Conservation (phyloP, 208 protist genomes). For the Wallacemonas rigidus region DNA sequence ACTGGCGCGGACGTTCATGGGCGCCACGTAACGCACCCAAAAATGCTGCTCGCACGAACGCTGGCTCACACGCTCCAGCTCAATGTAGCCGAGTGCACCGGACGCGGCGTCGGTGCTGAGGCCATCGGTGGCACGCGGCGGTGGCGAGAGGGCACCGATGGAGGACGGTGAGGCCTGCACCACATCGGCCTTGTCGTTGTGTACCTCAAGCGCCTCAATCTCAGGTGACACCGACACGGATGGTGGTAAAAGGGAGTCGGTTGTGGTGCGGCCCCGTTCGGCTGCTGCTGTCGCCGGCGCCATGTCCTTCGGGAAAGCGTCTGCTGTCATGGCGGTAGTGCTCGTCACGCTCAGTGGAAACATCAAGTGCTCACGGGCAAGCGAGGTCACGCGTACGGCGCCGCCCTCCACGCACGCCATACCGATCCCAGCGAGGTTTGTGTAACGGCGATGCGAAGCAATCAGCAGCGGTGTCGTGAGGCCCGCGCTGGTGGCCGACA, state of each 20-base stretch:
- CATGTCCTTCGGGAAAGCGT: no score
- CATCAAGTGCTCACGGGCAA: constrained; percentile 33
- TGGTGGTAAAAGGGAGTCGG: not conserved
- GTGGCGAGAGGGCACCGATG: not conserved
- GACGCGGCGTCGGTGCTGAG: not conserved
- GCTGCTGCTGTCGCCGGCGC: not conserved
- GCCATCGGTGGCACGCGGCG: not conserved
- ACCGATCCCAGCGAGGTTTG: constrained; percentile 57
- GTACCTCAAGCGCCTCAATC: not conserved
- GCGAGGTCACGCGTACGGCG: constrained; percentile 48
- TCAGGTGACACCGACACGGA: constrained; percentile 17
- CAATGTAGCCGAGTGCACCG: constrained; percentile 37
- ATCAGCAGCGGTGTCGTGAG: constrained; percentile 55
- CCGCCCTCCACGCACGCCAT: constrained; percentile 60
- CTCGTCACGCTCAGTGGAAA: constrained; percentile 28
- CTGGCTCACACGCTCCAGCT: constrained; percentile 61
- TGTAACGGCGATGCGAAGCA: constrained; percentile 54
- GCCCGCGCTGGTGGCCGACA: constrained; percentile 32
- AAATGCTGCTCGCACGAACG: constrained; percentile 58
- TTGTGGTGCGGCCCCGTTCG: not conserved
- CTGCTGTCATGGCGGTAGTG: not conserved
- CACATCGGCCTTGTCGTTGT: no score
- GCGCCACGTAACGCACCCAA: constrained; percentile 54
- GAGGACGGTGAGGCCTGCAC: no score
- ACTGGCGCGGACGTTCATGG: constrained; percentile 28